Percentiles rank a stretch among this genome's conserved stretches.
These are phyloP conservation scores for Vicia sativa DNA, from an alignment of 306 rosid species.

Conservation along the genomic window DNA sequence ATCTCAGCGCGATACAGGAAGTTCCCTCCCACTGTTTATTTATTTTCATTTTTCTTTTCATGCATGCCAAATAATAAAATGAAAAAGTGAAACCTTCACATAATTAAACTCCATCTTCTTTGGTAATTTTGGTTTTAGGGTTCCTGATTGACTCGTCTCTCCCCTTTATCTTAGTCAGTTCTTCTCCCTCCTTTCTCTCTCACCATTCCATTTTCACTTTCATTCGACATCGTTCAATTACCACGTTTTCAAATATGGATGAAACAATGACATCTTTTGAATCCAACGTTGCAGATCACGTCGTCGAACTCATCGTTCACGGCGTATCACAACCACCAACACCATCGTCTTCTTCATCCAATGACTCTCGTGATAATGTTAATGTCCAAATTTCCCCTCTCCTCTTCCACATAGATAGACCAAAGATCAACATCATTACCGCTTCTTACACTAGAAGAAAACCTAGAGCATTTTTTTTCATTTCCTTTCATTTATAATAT, in stretches of 20 bases:
- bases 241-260: slow-evolving; percentile 20
- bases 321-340: slow-evolving; percentile 30
- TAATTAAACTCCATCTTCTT: too few species aligned
- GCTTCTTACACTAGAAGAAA: slow-evolving; percentile 65
- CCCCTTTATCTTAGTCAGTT: slow-evolving; percentile 1
- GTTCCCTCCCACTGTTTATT: too few species aligned
- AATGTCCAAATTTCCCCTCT: slow-evolving; percentile 62
- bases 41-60: too few species aligned
- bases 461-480: slow-evolving; percentile 53
- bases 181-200: not conserved
- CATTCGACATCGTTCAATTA: too few species aligned
- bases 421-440: slow-evolving; percentile 84
- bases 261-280: slow-evolving; percentile 49
- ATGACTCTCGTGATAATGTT: slow-evolving; percentile 36
- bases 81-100: too few species aligned
- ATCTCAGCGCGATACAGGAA: too few species aligned
- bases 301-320: slow-evolving; percentile 61
- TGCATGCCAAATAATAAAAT: too few species aligned
- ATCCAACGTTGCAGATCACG: slow-evolving; percentile 45
- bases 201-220: too few species aligned
- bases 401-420: slow-evolving; percentile 53
- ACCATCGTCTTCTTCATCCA: not conserved
- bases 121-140: too few species aligned
- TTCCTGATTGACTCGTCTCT: too few species aligned
- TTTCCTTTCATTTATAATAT: too few species aligned